Evolutionary conservation across 2,329 filamentous ascomycete genomes (phyloP), one percentile per base, ranked within the genome.

Genomic region (Penicillium sp.): DNA sequence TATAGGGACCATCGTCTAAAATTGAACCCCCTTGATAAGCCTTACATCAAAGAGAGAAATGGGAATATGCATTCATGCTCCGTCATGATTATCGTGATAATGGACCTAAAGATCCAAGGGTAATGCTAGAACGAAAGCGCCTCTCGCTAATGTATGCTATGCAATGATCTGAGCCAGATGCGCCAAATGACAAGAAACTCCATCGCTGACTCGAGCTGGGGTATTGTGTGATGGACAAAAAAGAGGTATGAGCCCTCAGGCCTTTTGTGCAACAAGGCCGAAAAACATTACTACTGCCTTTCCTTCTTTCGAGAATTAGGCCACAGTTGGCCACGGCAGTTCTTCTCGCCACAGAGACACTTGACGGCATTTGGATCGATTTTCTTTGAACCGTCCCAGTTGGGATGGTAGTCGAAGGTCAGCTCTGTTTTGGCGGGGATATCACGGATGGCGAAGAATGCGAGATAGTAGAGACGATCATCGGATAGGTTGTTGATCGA

Each of bases 401-500:
- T 58, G 0, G 78, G 78, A 13, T 79, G 77, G 59, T 83, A 83
- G 49, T 82, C 80, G 28, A 83, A 82, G 0, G 79, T 81, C 0
- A 83, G 62, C 55, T 83, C 81, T 0, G 73, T 79, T 1, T 71
- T 71, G 0, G 76, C 71, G 0, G 72, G 70, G 16, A 83, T 81
- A 14, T 79, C 75, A 2, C 71, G 70, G 1, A 78, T 63, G 0
- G 81, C 76, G 42, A 83, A 83, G 59, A 83, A 82, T 0, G 80
- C 80, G 1, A 83, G 69, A 33, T 80, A 73, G 54, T 82, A 83
- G 1, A 83, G 69, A 0, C 72, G 70, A 0, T 71, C 60, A 37
- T 81, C 80, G 1, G 67, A 73, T 22, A 80, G 76, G 33, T 65
- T 59, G 1, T 75, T 75, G 2, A 75, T 75, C 0, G 78, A 77